Conservation (phyloP, 73 alveolate genomes). For the Breviolum minutum region DNA sequence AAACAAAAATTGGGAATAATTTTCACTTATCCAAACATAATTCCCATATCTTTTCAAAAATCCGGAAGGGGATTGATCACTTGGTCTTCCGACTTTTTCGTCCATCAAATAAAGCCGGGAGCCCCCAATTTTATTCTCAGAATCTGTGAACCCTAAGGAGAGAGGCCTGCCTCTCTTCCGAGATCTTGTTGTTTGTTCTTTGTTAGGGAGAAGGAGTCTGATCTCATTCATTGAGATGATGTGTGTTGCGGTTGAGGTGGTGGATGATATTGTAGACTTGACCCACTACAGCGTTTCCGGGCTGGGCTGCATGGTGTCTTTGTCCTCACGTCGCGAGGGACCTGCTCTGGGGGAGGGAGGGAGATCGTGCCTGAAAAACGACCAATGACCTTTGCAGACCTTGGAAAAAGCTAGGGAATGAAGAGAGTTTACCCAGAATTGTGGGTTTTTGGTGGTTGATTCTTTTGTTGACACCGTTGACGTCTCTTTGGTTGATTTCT, state of each 20-base stretch:
- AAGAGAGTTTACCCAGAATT: not conserved
- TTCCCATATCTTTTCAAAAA: too few species aligned
- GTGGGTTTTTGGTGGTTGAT: not conserved
- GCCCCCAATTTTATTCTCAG: not conserved
- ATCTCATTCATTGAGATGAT: not conserved
- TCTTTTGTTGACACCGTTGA: not conserved
- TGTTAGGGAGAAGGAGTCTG: not conserved
- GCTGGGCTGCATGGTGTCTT: conserved; percentile 16
- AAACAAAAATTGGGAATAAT: too few species aligned
- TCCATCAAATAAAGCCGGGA: too few species aligned
- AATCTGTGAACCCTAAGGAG: not conserved
- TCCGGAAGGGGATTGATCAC: too few species aligned
- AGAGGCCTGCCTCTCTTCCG: not conserved
- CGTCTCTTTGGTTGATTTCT: not conserved
- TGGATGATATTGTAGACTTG: conserved; percentile 3
- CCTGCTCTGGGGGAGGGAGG: not conserved
- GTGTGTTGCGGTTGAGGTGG: not conserved
- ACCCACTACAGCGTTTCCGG: conserved; percentile 2
- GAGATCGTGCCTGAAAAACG: too few species aligned
- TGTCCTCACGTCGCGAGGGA: not conserved
- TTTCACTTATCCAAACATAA: too few species aligned
- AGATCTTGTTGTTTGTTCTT: not conserved
- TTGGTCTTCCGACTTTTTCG: too few species aligned
- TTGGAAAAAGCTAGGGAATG: not conserved
- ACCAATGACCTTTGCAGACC: too few species aligned